Base-by-base conservation (phyloP, 176 grass and related monocot genomes). In the Hyparrhenia diplandra region DNA sequence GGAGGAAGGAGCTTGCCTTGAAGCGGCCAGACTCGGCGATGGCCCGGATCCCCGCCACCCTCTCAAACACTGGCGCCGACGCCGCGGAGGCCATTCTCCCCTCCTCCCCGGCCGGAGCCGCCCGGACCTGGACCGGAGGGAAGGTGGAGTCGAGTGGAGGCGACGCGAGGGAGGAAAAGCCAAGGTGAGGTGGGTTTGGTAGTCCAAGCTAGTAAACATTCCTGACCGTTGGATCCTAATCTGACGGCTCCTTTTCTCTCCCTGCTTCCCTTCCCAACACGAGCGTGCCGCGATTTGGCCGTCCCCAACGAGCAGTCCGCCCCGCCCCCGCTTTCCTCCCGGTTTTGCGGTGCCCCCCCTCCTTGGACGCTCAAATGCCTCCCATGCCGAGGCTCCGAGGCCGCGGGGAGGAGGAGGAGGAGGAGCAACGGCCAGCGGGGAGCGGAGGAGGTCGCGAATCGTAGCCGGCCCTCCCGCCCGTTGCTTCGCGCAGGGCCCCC, bases 21-120 rank as follows among this genome's bases (percentile, higher is more conserved):
- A 83, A 98, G 21, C 84, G 86, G 43, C 82, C 84, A 68, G 90
- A 92, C 72, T 98, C 88, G 5, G 92, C 90, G 16, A 94, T 84
- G 75, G 76, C 62, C 32, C 84, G 90, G 85, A 94, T 92, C 83
- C 89, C 88, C 34, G 85, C 81, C 35, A 92, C 46, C 69, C 83
- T 87, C 81, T 87, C 80, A 77, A 94, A 94, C 25, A n/a, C 60
- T 42, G 60, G 78, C 12, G 78, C 35, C 31, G 73, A 57, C 24
- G 80, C 67, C 55, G 57, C 60, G 0, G 82, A 84, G 63, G 86
- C 49, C 83, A 82, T 81, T n/a, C n/a, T n/a, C n/a, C 6, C 42
- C 41, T 77, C 28, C 64, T 35, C 25, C 13, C 32, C 65, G 21
- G 21, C 16, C 39, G n/a, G n/a, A n/a, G 39, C 6, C n/a, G 39